Base-by-base conservation (phyloP, 805 yeast genomes). In the Hemisphaericaspora nanyangensis region DNA sequence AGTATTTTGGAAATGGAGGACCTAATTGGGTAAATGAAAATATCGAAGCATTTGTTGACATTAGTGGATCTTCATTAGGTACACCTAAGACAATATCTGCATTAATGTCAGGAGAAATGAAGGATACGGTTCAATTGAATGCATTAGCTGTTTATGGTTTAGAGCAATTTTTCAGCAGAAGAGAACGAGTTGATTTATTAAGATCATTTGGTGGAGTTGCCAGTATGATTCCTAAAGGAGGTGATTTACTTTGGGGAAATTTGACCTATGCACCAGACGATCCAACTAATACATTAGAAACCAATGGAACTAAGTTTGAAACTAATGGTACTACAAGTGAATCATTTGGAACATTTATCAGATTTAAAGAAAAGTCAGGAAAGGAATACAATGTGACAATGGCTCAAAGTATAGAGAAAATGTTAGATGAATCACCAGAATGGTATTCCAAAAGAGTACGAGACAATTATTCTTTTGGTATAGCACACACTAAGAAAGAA, bases 161-260 rank as follows among this genome's bases (percentile, higher is more conserved):
- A 40, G 99, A 93, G 56, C 88, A 86, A 63, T 93, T 93, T 62
- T 89, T 93, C 60, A 83, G 93, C 37, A 76, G 95, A 56, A 76
- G 79, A 44, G 99, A 91, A 63, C 76, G 99, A 49, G 78, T 88
- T 6, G 95, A 87, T 45, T 72, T 93, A 84, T 57, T 89, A 35
- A 73, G 88, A 46, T 72, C 91, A 1, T 91, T 87, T 72, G 96
- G 95, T n/a, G 98, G 98, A 10, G 71, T 93, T 34, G 89, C 97
- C 12, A 79, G 93, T 40, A 93, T 93, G 99, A 55, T 93, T 20
- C 99, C 99, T 16, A 93, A 91, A 59, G 99, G 99, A 31, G 98
- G 97, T 3, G 82, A 80, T 27, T 55, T 78, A 5, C 76, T 93
- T 24, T 93, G 99, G 99, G 99, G 99, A 4, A 72, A 77, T 50